These are phyloP conservation scores for Nepenthes alata DNA, from an alignment of 179 eudicot species.

Conservation along the genomic window DNA sequence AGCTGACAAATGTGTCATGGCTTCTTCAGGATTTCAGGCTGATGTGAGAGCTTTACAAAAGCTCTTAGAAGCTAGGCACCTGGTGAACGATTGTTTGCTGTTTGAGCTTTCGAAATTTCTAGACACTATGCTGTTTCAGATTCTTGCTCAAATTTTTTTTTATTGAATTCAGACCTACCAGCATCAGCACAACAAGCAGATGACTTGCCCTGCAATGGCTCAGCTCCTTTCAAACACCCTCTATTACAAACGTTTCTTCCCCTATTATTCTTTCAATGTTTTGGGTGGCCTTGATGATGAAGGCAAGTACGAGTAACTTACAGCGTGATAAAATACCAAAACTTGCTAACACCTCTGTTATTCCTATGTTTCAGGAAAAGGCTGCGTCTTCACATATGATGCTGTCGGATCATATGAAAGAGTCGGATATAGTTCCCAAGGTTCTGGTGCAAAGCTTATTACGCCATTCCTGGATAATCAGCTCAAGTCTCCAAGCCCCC, in stretches of 20 bases:
- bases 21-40: conserved; percentile 94
- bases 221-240: conserved; percentile 92
- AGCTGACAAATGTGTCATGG: conserved; percentile 62
- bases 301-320: conserved; percentile 30
- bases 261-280: conserved; percentile 86
- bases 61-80: conserved; percentile 63
- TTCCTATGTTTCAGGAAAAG: conserved; percentile 52
- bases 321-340: too few species aligned
- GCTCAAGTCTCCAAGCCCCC: conserved; percentile 94
- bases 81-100: conserved; percentile 20
- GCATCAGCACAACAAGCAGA: conserved; percentile 93
- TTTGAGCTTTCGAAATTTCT: too few species aligned
- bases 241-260: conserved; percentile 92
- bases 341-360: not conserved
- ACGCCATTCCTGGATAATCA: conserved; percentile 95
- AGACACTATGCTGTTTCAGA: not conserved
- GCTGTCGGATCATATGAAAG: conserved; percentile 95
- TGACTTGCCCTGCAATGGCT: conserved; percentile 97
- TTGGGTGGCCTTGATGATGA: conserved; percentile 92
- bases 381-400: conserved; percentile 93
- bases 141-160: not conserved
- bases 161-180: conserved; percentile 47
- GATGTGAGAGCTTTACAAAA: conserved; percentile 86
- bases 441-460: conserved; percentile 84
- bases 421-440: conserved; percentile 94